phyloP scores from a whole-genome alignment of 805 yeast genomes.

The Lipomyces sp. region DNA sequence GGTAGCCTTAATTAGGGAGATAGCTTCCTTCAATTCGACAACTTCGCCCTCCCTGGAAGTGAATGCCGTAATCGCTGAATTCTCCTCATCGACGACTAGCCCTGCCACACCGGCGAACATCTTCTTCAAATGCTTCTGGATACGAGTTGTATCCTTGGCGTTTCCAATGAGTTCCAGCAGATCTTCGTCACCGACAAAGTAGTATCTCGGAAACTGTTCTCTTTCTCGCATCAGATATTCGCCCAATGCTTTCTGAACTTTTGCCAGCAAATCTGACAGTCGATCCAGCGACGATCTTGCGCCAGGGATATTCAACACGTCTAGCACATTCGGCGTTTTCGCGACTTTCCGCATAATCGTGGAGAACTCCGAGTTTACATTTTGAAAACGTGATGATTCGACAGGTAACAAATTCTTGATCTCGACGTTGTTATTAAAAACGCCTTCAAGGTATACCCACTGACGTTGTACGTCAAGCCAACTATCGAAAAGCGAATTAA shows the following conservation, averaged over 20 bases:
- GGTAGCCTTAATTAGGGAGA: conserved; percentile 52
- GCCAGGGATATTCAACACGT: conserved; percentile 56
- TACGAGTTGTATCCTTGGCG: conserved; percentile 51
- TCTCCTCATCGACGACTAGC: conserved; percentile 48
- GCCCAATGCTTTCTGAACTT: conserved; percentile 66
- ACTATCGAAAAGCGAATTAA: conserved; percentile 59
- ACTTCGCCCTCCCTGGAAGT: conserved; percentile 70
- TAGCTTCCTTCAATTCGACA: conserved; percentile 51
- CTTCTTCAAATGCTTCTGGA: conserved; percentile 66
- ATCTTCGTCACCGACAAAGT: conserved; percentile 90
- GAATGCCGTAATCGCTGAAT: conserved; percentile 52
- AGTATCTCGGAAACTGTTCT: conserved; percentile 75
- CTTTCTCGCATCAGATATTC: conserved; percentile 84
- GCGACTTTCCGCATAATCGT: conserved; percentile 56
- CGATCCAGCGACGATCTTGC: conserved; percentile 55
- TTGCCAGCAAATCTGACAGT: conserved; percentile 58
- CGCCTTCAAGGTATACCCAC: conserved; percentile 85
- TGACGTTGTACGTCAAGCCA: conserved; percentile 90
- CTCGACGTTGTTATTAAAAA: conserved; percentile 64
- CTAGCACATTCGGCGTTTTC: conserved; percentile 58
- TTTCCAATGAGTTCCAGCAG: conserved; percentile 80
- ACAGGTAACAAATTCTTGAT: conserved; percentile 66
- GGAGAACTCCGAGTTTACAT: conserved; percentile 65
- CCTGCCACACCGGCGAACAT: conserved; percentile 70
- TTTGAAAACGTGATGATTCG: conserved; percentile 70